A percentile compares a stretch with the other conserved stretches of the same genome.
Conservation (phyloP, 805 yeast species). For the Pichia paraexigua region DNA sequence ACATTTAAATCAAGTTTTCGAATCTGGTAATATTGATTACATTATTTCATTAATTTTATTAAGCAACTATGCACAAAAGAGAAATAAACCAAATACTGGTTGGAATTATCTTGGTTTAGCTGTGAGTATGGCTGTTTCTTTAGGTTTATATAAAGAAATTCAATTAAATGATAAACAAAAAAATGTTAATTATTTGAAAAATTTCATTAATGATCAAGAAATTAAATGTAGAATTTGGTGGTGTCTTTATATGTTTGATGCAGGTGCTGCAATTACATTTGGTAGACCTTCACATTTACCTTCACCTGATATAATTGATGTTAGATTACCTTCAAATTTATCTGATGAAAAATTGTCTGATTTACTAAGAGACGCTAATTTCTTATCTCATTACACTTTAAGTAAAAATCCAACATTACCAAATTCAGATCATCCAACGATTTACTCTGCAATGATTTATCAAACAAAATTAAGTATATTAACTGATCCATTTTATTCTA, state of each 20-base stretch:
- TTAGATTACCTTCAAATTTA: constrained; percentile 42
- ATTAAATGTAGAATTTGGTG: constrained; percentile 60
- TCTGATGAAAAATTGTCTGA: constrained; percentile 34
- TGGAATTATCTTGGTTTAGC: constrained; percentile 64
- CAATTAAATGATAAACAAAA: constrained; percentile 7
- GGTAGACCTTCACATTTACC: constrained; percentile 59
- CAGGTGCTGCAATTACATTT: constrained; percentile 55
- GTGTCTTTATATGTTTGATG: constrained; percentile 57
- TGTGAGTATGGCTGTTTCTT: constrained; percentile 55
- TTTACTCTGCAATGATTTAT: constrained; percentile 50
- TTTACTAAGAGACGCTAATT: constrained; percentile 19
- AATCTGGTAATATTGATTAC: constrained; percentile 50
- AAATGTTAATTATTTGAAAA: constrained; percentile 21
- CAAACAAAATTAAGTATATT: constrained; percentile 43
- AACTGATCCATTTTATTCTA: constrained; percentile 42
- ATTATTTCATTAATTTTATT: constrained; percentile 45
- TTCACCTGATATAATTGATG: constrained; percentile 37
- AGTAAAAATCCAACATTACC: constrained; percentile 14
- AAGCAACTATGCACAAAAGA: constrained; percentile 54
- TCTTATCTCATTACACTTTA: constrained; percentile 5
- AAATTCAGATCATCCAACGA: constrained; percentile 37
- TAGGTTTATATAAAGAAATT: constrained; percentile 55
- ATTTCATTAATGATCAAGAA: constrained; percentile 38
- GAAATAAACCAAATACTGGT: constrained; percentile 60
- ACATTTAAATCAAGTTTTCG: constrained; percentile 40